Evolutionary conservation across 108 stramenopile species (phyloP), one percentile per base, ranked within the genome.

Genomic region (Aurantiochytrium sp.): DNA sequence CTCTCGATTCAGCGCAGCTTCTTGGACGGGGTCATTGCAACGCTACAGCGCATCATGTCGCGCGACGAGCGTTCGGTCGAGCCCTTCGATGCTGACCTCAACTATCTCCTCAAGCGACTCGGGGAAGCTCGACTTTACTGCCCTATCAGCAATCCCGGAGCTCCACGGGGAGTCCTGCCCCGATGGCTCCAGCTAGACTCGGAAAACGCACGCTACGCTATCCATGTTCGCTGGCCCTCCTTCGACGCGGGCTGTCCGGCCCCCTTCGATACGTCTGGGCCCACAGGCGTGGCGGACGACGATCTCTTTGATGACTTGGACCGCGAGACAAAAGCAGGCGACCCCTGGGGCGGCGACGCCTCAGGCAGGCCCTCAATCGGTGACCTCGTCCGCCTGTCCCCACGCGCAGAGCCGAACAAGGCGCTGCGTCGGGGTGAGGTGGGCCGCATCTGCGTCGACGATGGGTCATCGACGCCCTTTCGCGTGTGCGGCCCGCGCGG

Each of bases 401-500:
- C n/a, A 8, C 12, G 30, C 27, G 73, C 73, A 48, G 73, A 48
- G 17, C 39, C 39, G 42, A 39, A 42, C 45, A 12, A 22, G 12
- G 73, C 45, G 24, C 73, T 81, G 6, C 42, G 42, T 12, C 12
- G 27, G 12, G 73, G 73, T 48, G 73, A 81, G 24, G 27, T 41
- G 45, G 73, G 73, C 6, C 21, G 73, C 21, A 81, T 81, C n/a
- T 81, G 39, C 30, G 50, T 81, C 2, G 73, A 81, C 32, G 45
- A 81, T 81, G 42, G 42, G 6, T 34, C 59, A 10, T 17, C 21
- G 1, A 81, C 15, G 24, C 73, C 73, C 0, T 81, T 81, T 42
- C 39, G 73, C 21, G 73, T 81, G 8, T 81, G 45, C 45, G 73
- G 73, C 8, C 73, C 73, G n/a, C 73, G 73, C 45, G 73, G 73